Percentiles rank a stretch among this genome's conserved stretches.
phyloP scores from a whole-genome alignment of 192 early-diverging fungal genomes.

The Coemansia sp. region DNA sequence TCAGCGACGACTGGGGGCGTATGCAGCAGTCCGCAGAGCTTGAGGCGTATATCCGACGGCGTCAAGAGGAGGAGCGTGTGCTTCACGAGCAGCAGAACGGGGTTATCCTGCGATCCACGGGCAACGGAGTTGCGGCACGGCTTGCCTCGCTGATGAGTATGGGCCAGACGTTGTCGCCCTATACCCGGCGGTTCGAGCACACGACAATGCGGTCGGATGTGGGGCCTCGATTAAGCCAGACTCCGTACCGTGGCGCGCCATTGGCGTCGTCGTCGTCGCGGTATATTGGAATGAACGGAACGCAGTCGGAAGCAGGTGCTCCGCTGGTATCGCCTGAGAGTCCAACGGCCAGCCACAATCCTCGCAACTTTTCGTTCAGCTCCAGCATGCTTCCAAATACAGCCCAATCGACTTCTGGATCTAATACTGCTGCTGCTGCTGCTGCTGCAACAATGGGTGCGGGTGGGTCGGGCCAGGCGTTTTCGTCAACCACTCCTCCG shows the following conservation, averaged over 20 bases:
- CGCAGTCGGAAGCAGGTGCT: constrained; percentile 5
- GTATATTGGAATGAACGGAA: constrained; percentile 3
- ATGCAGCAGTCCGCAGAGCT: constrained; percentile 38
- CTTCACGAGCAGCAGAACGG: constrained; percentile 35
- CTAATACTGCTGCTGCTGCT: neutral
- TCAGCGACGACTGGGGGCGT: constrained; percentile 52
- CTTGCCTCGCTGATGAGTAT: constrained; percentile 79
- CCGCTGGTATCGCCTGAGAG: constrained; percentile 24
- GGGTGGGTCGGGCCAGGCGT: constrained; percentile 13
- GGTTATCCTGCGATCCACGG: constrained; percentile 68
- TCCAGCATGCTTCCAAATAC: constrained; percentile 6
- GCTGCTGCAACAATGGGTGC: neutral
- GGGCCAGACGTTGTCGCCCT: constrained; percentile 87
- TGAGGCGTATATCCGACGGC: constrained; percentile 16
- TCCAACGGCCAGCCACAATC: constrained; percentile 5
- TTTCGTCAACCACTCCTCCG: constrained; percentile 34
- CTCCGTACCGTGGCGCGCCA: constrained; percentile 9
- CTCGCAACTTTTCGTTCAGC: constrained; percentile 23
- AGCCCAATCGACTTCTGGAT: neutral
- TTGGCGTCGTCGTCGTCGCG: neutral
- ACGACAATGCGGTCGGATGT: constrained; percentile 71
- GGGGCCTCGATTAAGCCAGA: constrained; percentile 24
- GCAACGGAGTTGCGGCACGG: constrained; percentile 82
- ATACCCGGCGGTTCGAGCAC: constrained; percentile 77
- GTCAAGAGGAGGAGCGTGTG: constrained; percentile 14